Evolutionary conservation across 2,329 filamentous ascomycete species (phyloP).

Genomic region (Fusarium staphyleae): DNA sequence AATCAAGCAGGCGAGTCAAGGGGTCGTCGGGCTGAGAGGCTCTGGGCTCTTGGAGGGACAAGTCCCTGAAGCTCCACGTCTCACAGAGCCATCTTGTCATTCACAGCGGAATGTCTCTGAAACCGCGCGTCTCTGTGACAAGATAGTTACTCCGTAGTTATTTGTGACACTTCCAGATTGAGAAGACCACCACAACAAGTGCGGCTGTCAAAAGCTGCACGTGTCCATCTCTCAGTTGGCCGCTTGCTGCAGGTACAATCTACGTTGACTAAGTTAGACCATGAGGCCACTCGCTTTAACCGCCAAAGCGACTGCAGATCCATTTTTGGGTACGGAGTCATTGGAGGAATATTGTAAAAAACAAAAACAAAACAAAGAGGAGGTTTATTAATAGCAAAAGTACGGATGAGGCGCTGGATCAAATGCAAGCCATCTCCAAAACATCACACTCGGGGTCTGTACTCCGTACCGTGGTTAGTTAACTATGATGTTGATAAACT

Average conservation of each 20-base stretch:
- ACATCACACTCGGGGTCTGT: conserved; percentile 26
- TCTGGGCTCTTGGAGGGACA: conserved; percentile 13
- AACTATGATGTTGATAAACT: too few relatives aligned
- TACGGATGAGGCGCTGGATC: too few relatives aligned
- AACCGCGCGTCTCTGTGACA: conserved; percentile 20
- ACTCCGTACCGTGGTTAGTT: too few relatives aligned
- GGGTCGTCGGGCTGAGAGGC: conserved; percentile 13
- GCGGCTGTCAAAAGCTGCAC: conserved; percentile 11
- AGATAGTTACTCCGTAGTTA: conserved; percentile 6
- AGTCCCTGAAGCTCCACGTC: too few relatives aligned
- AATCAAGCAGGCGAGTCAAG: conserved; percentile 24
- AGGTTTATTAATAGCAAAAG: conserved; percentile 25
- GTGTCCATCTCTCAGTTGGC: conserved; percentile 27
- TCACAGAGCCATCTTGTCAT: too few relatives aligned
- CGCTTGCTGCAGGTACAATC: conserved; percentile 41
- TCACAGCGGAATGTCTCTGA: too few relatives aligned
- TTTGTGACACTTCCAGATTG: conserved; percentile 10
- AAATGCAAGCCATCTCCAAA: conserved; percentile 32
- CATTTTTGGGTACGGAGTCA: conserved; percentile 17
- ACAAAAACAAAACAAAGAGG: conserved; percentile 23
- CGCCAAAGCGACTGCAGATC: conserved; percentile 22
- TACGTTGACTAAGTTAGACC: conserved; percentile 1
- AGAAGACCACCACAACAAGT: conserved; percentile 14
- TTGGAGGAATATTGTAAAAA: conserved; percentile 17
- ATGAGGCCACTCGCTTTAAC: conserved; percentile 23